A percentile compares a stretch with the other conserved stretches of the same genome.
phyloP scores from a whole-genome alignment of 2,329 filamentous ascomycete genomes.

The Myriosclerotinia duriaeana region DNA sequence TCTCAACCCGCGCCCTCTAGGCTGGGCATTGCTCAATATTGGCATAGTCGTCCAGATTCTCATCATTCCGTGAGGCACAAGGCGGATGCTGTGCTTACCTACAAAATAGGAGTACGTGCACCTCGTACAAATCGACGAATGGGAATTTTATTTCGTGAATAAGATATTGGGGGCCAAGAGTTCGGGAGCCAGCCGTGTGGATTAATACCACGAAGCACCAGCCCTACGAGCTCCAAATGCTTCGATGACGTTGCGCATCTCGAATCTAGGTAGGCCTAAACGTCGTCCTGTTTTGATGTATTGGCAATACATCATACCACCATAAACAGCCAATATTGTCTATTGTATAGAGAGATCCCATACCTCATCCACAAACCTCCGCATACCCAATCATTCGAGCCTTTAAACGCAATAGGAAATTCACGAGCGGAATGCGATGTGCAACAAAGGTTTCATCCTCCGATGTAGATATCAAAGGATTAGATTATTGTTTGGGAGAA shows the following conservation, averaged over 20 bases:
- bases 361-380: neutral
- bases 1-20: neutral
- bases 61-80: neutral
- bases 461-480: neutral
- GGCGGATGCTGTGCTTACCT: too few relatives aligned
- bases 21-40: neutral
- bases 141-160: neutral
- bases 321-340: too few relatives aligned
- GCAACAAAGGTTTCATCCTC: neutral
- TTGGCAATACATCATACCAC: neutral
- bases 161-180: neutral
- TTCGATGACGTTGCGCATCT: neutral
- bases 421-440: constrained; percentile 5
- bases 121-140: neutral
- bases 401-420: constrained; percentile 8
- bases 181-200: neutral
- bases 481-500: neutral
- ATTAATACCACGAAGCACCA: neutral
- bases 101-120: neutral
- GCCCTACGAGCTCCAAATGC: neutral
- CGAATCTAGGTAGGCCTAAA: neutral
- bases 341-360: too few relatives aligned
- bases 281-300: too few relatives aligned
- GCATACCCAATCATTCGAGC: neutral
- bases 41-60: neutral